Conservation (phyloP, 2,329 filamentous ascomycete species). For the Thyridium curvatum region DNA sequence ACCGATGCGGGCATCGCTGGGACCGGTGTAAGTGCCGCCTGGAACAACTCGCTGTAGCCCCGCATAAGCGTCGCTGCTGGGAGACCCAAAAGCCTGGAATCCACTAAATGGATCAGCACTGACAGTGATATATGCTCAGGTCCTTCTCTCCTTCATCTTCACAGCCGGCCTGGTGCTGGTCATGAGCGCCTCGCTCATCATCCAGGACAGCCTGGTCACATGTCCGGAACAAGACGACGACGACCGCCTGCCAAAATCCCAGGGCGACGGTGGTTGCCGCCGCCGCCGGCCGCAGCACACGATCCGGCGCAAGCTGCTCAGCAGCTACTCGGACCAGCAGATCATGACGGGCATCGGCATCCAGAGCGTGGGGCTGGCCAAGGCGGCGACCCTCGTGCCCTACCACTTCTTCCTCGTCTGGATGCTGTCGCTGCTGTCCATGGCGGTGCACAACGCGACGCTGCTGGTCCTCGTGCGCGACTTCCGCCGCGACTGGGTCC, state of each 20-base stretch:
- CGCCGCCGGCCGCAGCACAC: slow-evolving; percentile 33
- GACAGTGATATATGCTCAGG: slow-evolving; percentile 24
- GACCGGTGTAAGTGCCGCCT: slow-evolving; percentile 37
- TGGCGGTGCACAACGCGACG: slow-evolving; percentile 59
- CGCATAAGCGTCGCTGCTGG: background rate
- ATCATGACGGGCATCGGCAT: slow-evolving; percentile 65
- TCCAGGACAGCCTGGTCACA: slow-evolving; percentile 37
- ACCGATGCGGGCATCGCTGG: slow-evolving; percentile 54
- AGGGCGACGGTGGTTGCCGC: slow-evolving; percentile 13
- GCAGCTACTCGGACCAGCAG: slow-evolving; percentile 61
- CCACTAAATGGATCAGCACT: background rate
- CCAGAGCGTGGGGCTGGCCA: slow-evolving; percentile 55
- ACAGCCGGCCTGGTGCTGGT: slow-evolving; percentile 52
- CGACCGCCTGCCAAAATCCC: too few relatives aligned
- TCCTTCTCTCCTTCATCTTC: slow-evolving; percentile 60
- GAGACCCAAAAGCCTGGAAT: too few relatives aligned
- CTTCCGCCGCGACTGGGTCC: slow-evolving; percentile 60
- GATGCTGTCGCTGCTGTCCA: slow-evolving; percentile 59
- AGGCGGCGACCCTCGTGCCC: slow-evolving; percentile 50
- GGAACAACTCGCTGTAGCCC: background rate
- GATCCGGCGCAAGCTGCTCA: slow-evolving; percentile 57
- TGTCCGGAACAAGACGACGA: too few relatives aligned
- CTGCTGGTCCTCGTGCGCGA: slow-evolving; percentile 60
- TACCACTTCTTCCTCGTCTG: slow-evolving; percentile 70
- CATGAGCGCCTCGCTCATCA: slow-evolving; percentile 49